Evolutionary conservation across 495 filamentous ascomycete species (phyloP).

Genomic region (Xylaria scruposa): DNA sequence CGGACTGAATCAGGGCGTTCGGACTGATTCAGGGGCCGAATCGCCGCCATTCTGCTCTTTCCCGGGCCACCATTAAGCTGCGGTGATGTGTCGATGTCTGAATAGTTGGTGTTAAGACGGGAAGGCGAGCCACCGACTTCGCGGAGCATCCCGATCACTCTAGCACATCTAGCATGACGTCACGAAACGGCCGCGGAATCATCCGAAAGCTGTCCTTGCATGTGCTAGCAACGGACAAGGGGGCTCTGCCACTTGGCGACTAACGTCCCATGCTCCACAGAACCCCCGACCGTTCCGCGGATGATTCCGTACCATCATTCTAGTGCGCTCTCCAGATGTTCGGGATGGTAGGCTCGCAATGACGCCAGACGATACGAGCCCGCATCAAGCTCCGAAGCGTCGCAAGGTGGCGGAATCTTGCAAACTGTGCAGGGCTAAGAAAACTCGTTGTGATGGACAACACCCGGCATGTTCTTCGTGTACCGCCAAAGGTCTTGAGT

Average conservation of each 20-base stretch:
- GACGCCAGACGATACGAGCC: background rate
- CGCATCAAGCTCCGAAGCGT: background rate
- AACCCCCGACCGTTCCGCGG: background rate
- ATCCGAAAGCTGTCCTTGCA: background rate
- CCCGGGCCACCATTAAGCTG: background rate
- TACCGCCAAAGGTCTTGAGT: background rate
- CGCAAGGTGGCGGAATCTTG: background rate
- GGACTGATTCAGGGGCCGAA: background rate
- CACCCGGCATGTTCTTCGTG: conserved; percentile 2
- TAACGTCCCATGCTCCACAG: background rate
- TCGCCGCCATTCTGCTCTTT: background rate
- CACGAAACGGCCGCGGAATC: background rate
- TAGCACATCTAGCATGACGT: background rate
- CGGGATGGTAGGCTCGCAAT: background rate
- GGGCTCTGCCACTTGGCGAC: background rate
- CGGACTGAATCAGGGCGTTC: background rate
- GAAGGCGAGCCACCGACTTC: background rate
- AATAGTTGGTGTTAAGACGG: background rate
- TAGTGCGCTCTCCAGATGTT: background rate
- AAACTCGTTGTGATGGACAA: background rate
- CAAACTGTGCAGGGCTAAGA: background rate
- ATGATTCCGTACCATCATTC: background rate
- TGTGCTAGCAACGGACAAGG: background rate
- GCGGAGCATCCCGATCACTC: background rate
- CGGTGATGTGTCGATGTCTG: background rate